Evolutionary conservation across 495 filamentous ascomycete species (phyloP).

Genomic region (Xanthoparmelia taractica): DNA sequence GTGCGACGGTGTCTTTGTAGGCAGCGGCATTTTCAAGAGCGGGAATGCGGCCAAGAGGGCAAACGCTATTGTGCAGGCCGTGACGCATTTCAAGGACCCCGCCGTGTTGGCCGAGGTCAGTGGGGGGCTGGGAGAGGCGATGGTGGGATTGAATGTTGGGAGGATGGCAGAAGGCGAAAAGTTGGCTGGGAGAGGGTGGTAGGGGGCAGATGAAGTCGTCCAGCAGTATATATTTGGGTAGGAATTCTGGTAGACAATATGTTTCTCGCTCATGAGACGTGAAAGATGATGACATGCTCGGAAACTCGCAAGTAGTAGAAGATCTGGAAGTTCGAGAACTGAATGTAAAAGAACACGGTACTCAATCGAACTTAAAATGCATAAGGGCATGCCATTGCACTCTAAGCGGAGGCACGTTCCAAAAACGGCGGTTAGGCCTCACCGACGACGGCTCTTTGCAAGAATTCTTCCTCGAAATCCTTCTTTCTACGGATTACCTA

Average conservation of each 20-base stretch:
- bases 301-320: not conserved
- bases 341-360: not conserved
- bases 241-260: not conserved
- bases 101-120: slow-evolving; percentile 81
- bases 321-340: not conserved
- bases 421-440: not conserved
- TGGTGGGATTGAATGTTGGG: slow-evolving; percentile 84
- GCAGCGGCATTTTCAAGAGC: slow-evolving; percentile 93
- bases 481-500: slow-evolving; percentile 13
- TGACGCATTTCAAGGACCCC: slow-evolving; percentile 81
- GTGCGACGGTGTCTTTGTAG: slow-evolving; percentile 96
- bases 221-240: not conserved
- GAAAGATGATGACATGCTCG: not conserved
- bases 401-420: not conserved
- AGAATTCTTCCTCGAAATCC: not conserved
- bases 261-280: not conserved
- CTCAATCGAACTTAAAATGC: not conserved
- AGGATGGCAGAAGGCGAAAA: slow-evolving; percentile 67
- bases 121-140: slow-evolving; percentile 82
- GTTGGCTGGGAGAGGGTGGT: slow-evolving; percentile 86
- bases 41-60: slow-evolving; percentile 83
- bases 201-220: slow-evolving; percentile 21
- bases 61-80: slow-evolving; percentile 88
- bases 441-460: not conserved
- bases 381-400: not conserved